Evolutionary conservation across 2,329 filamentous ascomycete species (phyloP), one percentile per base, ranked within the genome.

Genomic region (Fusarium marasasianum): DNA sequence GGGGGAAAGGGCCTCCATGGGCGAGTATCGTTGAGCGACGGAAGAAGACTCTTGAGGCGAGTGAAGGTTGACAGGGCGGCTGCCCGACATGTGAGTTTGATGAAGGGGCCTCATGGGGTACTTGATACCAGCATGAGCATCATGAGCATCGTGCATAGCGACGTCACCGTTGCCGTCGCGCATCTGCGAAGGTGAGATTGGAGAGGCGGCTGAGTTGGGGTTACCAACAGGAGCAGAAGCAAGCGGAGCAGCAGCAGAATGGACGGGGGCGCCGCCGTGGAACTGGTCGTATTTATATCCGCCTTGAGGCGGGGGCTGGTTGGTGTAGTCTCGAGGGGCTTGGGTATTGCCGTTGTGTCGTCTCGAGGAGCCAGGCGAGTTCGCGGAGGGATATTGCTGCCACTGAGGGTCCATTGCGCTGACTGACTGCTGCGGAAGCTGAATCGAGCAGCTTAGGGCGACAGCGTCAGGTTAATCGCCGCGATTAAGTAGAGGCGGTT

Each of bases 21-120:
- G 96, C 53, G 96, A 98, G 84, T 98, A 98, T 80, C 95, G 91
- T 82, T 97, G 94, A 68, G 95, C 94, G 65, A 94, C 94, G 57
- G 94, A 88, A 48, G 94, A 96, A 67, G 93, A 91, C 79, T 91
- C 82, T 63, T 81, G 91, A 57, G 92, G 86, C 53, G 92, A 93
- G 81, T 96, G 92, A 77, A 94, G 90, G 71, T 90, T 94, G 69
- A 91, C 77, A 47, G 85, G 75, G 75, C 83, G 83, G 74, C 84
- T 81, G 63, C 83, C 83, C 35, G 89, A 90, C 68, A 90, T 86
- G 76, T 96, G 91, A 79, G 94, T 91, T 81, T 94, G 92, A 80
- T 95, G 93, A 82, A 91, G 91, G 48, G 94, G 91, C 76, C 94
- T 91, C 84, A 94, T 91, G 69, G 93, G 90, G 83, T 98, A 97